Base-by-base conservation (phyloP, 2,329 filamentous ascomycete genomes). In the Phyllosticta citribraziliensis region DNA sequence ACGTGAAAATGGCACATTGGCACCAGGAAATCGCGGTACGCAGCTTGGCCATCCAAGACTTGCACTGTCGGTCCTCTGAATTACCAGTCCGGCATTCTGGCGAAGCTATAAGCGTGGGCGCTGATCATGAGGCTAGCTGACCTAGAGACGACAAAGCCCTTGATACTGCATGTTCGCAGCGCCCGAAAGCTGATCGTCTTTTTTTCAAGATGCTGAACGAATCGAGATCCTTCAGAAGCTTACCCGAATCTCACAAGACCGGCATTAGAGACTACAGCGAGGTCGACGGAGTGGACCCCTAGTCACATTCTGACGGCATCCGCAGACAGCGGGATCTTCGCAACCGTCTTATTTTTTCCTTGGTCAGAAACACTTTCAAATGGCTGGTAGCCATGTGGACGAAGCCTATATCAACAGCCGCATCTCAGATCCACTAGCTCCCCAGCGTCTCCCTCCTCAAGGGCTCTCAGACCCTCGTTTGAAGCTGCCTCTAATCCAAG, bases 381-480 rank as follows among this genome's bases (percentile, higher is more conserved):
- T 47, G 40, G 40, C 40, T 19, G 40, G 40, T 47, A 19, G 17
- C 14, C 40, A 8, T 17, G n/a, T 8, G 17, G 40, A 47, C 1
- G 40, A 47, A 8, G 40, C 40, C 6, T 19, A 47, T 47, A 47
- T 47, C 40, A 47, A 47, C 17, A n/a, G 40, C 40, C 14, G 40
- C 40, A 47, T n/a, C 40, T 47, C 40, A 47, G 40, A 47, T 17
- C 17, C 4, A 47, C n/a, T n/a, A 47, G 14, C 6, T 8, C n/a
- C 40, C n/a, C 40, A 47, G 40, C 40, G 40, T 47, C 40, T 47
- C 40, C 40, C 17, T 47, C 40, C 4, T 19, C 40, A 47, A 47
- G 40, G 40, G 40, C 40, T 47, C 40, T n/a, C 40, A 47, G 40
- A 47, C 17, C 40, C 70, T 68, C 67, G 69, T 53, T 66, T 52